Conservation (phyloP, 306 rosid species). For the Macrotyloma uniflorum region DNA sequence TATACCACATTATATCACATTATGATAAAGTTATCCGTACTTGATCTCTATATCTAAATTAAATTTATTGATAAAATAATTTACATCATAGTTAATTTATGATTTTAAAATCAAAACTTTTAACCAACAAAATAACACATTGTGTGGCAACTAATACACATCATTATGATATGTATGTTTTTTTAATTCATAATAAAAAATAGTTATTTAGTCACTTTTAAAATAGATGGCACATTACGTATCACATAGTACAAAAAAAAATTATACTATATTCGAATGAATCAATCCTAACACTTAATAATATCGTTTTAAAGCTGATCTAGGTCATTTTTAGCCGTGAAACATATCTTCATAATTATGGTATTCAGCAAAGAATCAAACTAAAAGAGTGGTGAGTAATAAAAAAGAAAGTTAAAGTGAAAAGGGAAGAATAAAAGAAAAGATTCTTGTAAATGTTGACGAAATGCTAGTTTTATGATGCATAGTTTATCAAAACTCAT, state of each 20-base stretch:
- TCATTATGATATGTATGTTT: not conserved
- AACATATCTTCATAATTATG: not conserved
- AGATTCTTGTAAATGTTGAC: not conserved
- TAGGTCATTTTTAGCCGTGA: not conserved
- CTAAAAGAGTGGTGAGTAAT: not conserved
- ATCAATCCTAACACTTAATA: not conserved
- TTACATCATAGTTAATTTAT: not conserved
- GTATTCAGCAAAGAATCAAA: not conserved
- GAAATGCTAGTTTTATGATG: too few species aligned
- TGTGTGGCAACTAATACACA: too few species aligned
- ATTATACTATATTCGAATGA: not conserved
- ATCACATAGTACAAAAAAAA: not conserved
- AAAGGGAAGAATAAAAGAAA: not conserved
- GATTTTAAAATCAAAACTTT: not conserved
- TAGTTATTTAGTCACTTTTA: not conserved
- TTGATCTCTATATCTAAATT: not conserved
- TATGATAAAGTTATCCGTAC: too few species aligned
- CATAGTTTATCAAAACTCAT: not conserved
- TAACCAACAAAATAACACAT: not conserved
- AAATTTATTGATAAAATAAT: not conserved
- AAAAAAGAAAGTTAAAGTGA: conserved; percentile 11
- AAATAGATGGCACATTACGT: not conserved
- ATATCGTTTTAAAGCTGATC: not conserved
- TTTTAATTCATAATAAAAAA: not conserved
- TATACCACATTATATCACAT: too few species aligned